Conservation (phyloP, 495 filamentous ascomycete species). For the Poronia punctata region DNA sequence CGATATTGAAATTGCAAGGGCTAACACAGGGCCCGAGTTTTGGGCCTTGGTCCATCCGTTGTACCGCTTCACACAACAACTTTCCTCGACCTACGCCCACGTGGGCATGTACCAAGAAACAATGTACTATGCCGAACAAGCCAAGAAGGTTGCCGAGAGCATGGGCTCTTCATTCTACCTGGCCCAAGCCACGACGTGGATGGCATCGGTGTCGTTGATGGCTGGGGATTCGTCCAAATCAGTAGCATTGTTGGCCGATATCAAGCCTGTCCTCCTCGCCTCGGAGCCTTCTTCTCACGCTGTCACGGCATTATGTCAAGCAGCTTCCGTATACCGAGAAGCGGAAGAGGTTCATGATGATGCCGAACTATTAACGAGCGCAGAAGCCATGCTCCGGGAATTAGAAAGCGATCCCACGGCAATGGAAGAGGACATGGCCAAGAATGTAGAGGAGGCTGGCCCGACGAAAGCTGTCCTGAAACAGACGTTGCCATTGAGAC, state of each 20-base stretch:
- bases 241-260: slow-evolving; percentile 49
- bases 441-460: slow-evolving; percentile 37
- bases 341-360: slow-evolving; percentile 33
- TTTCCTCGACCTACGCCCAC: slow-evolving; percentile 70
- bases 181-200: slow-evolving; percentile 47
- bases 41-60: slow-evolving; percentile 74
- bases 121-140: slow-evolving; percentile 82
- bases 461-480: slow-evolving; percentile 36
- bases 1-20: slow-evolving; percentile 8
- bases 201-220: slow-evolving; percentile 58
- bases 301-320: slow-evolving; percentile 34
- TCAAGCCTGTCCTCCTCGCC: slow-evolving; percentile 33
- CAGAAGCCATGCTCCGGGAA: slow-evolving; percentile 29
- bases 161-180: slow-evolving; percentile 55
- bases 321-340: slow-evolving; percentile 37
- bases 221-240: slow-evolving; percentile 57
- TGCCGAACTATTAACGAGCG: slow-evolving; percentile 27
- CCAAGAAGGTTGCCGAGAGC: slow-evolving; percentile 66
- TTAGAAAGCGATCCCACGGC: slow-evolving; percentile 14
- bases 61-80: slow-evolving; percentile 58
- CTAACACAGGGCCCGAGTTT: slow-evolving; percentile 56
- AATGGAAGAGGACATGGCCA: neutral
- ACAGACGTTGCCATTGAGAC: slow-evolving; percentile 28
- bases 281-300: slow-evolving; percentile 41
- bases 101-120: slow-evolving; percentile 85